Evolutionary conservation across 495 filamentous ascomycete species (phyloP), one percentile per base, ranked within the genome.

Genomic region (Massariosphaeria phaeospora): DNA sequence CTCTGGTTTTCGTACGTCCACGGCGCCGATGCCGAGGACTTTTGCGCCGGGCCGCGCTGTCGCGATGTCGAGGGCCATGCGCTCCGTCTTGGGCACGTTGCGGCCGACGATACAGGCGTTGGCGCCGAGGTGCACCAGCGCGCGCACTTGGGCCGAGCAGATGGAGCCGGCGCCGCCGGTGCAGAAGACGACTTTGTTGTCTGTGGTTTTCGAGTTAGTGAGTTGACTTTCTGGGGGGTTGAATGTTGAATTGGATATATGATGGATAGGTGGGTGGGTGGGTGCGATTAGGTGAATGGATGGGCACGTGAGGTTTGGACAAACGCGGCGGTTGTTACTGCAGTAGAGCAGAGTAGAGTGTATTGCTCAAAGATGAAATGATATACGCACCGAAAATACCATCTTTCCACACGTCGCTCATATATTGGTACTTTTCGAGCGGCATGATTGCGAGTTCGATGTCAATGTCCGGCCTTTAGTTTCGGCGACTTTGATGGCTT

Each of bases 91-190:
- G 55, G 87, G 81, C n/a, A 84, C 82, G 64, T 87, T 95, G 43
- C 93, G 84, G 34, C 93, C 93, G 39, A 96, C 79, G 64, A 98
- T 96, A 68, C 86, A 91, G 27, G 93, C 93, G 61, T 96, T 85
- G 31, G 89, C 91, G 51, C 93, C 93, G 27, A 98, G 85, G 48
- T 90, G 77, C 13, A 98, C 88, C 33, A 98, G 69, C 13, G 91
- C 93, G 48, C 88, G 82, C 33, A 96, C 93, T 70, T 96, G 93
- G 8, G 85, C 89, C 61, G 85, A 91, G 70, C 93, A 94, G 61
- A 98, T 98, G 12, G 88, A 85, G 31, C 93, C 93, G 0, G 88
- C 88, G 46, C 93, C 93, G 34, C 93, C 93, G 24, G 93, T 98
- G 65, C 94, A 94, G 75, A 97, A 91, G 59, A 96, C 78, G 17